Evolutionary conservation across 768 basidiomycete genomes (phyloP).

Genomic region (Sarcodon aspratus): DNA sequence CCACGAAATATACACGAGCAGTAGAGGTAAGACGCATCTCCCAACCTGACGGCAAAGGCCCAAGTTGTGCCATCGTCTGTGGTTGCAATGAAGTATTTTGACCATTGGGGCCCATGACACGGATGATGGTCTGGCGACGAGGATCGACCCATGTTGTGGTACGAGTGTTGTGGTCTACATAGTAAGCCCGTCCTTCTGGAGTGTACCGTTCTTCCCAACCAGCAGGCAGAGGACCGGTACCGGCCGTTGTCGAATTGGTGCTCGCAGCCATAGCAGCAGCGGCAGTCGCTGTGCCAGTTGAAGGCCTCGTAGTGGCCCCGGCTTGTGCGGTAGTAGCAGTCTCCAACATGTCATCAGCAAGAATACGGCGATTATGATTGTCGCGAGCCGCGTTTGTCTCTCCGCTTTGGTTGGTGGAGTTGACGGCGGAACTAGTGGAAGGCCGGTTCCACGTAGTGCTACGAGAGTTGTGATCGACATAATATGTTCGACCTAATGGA

Average conservation of each 20-base stretch:
- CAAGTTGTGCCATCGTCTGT: slow-evolving; percentile 93
- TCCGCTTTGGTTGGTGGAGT: slow-evolving; percentile 56
- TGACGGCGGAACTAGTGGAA: slow-evolving; percentile 62
- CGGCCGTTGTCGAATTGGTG: slow-evolving; percentile 49
- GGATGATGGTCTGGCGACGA: slow-evolving; percentile 90
- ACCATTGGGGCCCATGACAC: slow-evolving; percentile 91
- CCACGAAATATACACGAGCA: slow-evolving; percentile 97
- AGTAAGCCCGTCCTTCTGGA: slow-evolving; percentile 96
- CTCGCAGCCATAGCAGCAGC: slow-evolving; percentile 39
- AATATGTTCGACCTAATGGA: slow-evolving; percentile 91
- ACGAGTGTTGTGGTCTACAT: slow-evolving; percentile 98
- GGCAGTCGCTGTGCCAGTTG: slow-evolving; percentile 21
- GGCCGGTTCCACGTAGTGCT: slow-evolving; percentile 98
- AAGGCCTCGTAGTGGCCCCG: slow-evolving; percentile 12
- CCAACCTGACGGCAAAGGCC: slow-evolving; percentile 96
- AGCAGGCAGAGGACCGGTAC: slow-evolving; percentile 80
- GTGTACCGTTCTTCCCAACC: slow-evolving; percentile 99
- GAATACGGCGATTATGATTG: slow-evolving; percentile 73
- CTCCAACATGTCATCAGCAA: slow-evolving; percentile 82
- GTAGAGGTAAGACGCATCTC: slow-evolving; percentile 99
- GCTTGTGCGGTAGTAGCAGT: slow-evolving; percentile 31
- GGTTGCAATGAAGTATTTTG: slow-evolving; percentile 84
- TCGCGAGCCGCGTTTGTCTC: slow-evolving; percentile 82
- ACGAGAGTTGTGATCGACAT: slow-evolving; percentile 97
- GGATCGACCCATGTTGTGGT: slow-evolving; percentile 99